Conservation (phyloP, 1,284 basidiomycete species). For the Melampsora americana region DNA sequence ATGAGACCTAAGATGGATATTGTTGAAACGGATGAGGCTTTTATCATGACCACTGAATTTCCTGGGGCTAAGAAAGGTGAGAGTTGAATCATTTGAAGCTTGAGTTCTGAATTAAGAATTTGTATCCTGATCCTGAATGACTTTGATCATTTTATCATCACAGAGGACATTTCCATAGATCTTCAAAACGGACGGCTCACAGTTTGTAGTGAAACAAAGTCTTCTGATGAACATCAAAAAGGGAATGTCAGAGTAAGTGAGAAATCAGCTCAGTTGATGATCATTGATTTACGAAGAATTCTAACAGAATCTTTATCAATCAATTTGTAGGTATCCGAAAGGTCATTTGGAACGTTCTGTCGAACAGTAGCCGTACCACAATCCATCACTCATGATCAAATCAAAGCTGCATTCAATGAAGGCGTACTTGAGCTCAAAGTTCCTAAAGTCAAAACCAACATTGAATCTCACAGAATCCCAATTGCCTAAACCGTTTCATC, state of each 20-base stretch:
- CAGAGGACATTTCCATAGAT: slow-evolving; percentile 43
- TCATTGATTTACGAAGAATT: not conserved
- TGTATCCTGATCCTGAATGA: not conserved
- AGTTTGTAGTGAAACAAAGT: slow-evolving; percentile 25
- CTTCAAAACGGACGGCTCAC: slow-evolving; percentile 36
- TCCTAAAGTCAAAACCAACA: slow-evolving; percentile 23
- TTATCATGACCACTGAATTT: slow-evolving; percentile 29
- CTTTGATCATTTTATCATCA: not conserved
- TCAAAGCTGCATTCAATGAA: slow-evolving; percentile 39
- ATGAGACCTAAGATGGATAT: slow-evolving; percentile 39
- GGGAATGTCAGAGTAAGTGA: slow-evolving; percentile 38
- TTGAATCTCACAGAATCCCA: not conserved
- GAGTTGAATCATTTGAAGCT: not conserved
- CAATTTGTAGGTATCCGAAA: slow-evolving; percentile 31
- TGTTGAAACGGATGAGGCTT: slow-evolving; percentile 29
- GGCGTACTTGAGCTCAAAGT: slow-evolving; percentile 27
- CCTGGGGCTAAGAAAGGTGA: slow-evolving; percentile 40
- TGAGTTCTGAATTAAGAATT: not conserved
- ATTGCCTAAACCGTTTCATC: not conserved
- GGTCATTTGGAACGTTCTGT: slow-evolving; percentile 33
- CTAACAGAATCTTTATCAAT: not conserved
- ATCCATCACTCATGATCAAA: slow-evolving; percentile 22
- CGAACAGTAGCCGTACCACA: slow-evolving; percentile 33
- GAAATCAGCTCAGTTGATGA: not conserved
- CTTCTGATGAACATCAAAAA: slow-evolving; percentile 22